phyloP scores from a whole-genome alignment of 225 moss, liverwort and hornwort species.

The Marchantia polymorpha region DNA sequence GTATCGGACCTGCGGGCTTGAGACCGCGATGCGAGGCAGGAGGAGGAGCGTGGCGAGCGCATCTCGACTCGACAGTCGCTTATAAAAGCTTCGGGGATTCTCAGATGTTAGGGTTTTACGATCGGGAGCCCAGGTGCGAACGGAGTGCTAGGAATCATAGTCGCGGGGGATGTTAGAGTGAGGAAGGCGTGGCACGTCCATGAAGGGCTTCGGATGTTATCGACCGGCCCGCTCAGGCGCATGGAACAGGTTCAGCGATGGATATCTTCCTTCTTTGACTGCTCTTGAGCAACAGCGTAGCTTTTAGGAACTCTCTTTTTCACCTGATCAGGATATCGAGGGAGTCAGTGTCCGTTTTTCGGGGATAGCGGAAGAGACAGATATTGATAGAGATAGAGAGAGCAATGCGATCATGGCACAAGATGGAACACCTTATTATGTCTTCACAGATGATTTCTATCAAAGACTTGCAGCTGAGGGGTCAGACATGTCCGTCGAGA shows the following conservation, averaged over 20 bases:
- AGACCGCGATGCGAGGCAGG: neutral
- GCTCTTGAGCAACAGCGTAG: neutral
- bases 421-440: constrained; percentile 63
- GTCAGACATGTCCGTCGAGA: constrained; percentile 96
- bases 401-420: constrained; percentile 81
- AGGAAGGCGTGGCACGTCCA: neutral
- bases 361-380: neutral
- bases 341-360: neutral
- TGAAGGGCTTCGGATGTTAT: neutral
- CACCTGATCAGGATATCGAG: neutral
- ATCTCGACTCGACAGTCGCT: neutral
- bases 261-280: neutral
- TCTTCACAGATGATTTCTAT: constrained; percentile 90
- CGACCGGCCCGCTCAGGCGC: neutral
- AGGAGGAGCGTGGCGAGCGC: neutral
- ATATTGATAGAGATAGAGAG: neutral
- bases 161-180: neutral
- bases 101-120: constrained; percentile 17
- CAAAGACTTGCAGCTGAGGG: constrained; percentile 72
- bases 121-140: neutral
- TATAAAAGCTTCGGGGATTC: neutral
- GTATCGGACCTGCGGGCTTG: too few relatives aligned
- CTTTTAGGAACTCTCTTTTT: neutral
- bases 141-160: neutral
- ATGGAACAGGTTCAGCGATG: neutral